Percentiles rank a stretch among this genome's conserved stretches.
phyloP scores from a whole-genome alignment of 768 basidiomycete genomes.

The Suillus decipiens region DNA sequence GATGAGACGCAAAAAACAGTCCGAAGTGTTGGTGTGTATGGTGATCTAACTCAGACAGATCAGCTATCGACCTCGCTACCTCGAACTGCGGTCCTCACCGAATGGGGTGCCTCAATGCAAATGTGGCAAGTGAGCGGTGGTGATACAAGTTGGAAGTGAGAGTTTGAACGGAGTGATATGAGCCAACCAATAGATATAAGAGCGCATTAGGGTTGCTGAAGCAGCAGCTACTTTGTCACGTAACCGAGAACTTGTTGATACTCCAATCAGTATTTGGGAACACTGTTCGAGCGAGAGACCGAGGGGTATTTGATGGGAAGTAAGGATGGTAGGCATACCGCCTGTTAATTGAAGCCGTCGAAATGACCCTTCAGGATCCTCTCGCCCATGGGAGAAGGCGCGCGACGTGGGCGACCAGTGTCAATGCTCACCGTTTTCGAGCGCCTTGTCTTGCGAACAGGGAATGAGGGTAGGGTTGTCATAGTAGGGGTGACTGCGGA shows the following conservation, averaged over 20 bases:
- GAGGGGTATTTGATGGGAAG: not conserved
- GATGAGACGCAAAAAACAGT: not conserved
- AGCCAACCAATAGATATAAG: slow-evolving; percentile 6
- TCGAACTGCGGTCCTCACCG: not conserved
- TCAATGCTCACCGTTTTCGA: slow-evolving; percentile 56
- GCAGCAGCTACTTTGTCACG: not conserved
- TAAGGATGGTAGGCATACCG: not conserved
- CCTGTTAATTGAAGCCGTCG: slow-evolving; percentile 76
- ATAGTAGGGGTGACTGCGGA: slow-evolving; percentile 33
- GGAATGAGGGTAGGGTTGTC: slow-evolving; percentile 26
- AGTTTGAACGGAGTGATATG: slow-evolving; percentile 1
- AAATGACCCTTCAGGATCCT: slow-evolving; percentile 90
- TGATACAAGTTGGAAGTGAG: slow-evolving; percentile 5
- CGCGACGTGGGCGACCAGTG: slow-evolving; percentile 54
- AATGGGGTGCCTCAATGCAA: slow-evolving; percentile 2
- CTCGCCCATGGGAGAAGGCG: slow-evolving; percentile 90
- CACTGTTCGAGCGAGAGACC: not conserved
- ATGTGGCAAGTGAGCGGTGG: not conserved
- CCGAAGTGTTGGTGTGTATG: slow-evolving; percentile 1
- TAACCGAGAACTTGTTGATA: not conserved
- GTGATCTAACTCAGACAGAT: not conserved
- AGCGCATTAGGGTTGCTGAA: slow-evolving; percentile 1
- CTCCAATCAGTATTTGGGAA: not conserved
- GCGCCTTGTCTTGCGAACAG: slow-evolving; percentile 45
- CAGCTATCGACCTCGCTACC: not conserved